Evolutionary conservation across 1,139 yeast genomes (phyloP).

Genomic region (Kodamaea alishanica): DNA sequence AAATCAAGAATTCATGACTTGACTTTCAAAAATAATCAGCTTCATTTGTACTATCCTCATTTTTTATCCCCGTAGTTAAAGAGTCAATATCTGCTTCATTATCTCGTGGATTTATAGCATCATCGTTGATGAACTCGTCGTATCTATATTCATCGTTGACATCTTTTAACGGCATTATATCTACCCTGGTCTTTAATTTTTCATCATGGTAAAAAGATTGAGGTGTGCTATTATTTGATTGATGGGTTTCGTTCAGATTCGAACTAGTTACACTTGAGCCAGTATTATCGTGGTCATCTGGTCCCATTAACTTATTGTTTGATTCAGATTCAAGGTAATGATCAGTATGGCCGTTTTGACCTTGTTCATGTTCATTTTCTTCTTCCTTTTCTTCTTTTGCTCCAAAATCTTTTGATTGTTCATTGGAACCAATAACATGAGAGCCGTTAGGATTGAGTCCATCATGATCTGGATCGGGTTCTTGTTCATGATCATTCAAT

Average conservation of each 20-base stretch:
- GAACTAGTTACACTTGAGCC: constrained; percentile 5
- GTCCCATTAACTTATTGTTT: constrained; percentile 1
- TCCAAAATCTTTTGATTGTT: constrained; percentile 1
- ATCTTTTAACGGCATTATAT: constrained; percentile 1
- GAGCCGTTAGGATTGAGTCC: neutral
- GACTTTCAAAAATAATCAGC: constrained; percentile 4
- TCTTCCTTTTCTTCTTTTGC: constrained; percentile 5
- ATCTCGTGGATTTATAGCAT: constrained; percentile 9
- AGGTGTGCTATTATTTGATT: constrained; percentile 8
- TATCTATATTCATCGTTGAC: constrained; percentile 25
- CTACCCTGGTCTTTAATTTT: constrained; percentile 2
- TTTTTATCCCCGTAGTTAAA: constrained; percentile 30
- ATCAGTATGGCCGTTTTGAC: constrained; percentile 1
- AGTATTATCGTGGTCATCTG: constrained; percentile 3
- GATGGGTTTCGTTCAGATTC: constrained; percentile 4
- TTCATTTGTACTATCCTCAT: constrained; percentile 1
- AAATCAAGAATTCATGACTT: neutral
- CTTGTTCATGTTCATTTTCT: constrained; percentile 1
- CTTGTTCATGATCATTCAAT: constrained; percentile 6
- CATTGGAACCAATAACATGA: neutral
- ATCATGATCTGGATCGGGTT: constrained; percentile 3
- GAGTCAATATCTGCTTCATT: constrained; percentile 34
- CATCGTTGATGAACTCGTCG: constrained; percentile 28
- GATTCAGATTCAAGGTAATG: constrained; percentile 5
- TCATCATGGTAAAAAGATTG: constrained; percentile 6